A percentile compares a stretch with the other conserved stretches of the same genome.
These are phyloP conservation scores for Ploettnerulaceae sp. DNA, from an alignment of 2,329 filamentous ascomycete genomes.

Conservation along the genomic window DNA sequence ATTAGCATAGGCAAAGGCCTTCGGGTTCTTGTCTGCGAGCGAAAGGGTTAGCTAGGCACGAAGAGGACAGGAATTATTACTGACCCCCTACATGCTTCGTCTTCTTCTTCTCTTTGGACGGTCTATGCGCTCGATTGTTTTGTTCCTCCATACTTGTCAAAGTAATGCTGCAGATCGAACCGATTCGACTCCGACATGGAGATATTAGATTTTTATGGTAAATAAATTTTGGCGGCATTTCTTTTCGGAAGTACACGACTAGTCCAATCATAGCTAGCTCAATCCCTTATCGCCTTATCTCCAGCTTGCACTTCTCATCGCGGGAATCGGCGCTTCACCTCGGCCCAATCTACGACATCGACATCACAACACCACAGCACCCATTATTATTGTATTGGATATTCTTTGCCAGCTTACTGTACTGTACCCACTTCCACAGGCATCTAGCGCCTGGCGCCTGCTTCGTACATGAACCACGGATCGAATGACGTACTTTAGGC, in stretches of 20 bases:
- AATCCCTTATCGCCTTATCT: slow-evolving; percentile 13
- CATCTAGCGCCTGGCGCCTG: not conserved
- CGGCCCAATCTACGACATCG: no score
- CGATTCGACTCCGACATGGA: slow-evolving; percentile 6
- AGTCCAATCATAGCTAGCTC: slow-evolving; percentile 4
- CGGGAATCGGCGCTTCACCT: slow-evolving; percentile 1
- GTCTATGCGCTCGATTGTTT: slow-evolving; percentile 77
- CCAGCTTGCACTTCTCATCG: no score
- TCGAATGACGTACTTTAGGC: slow-evolving; percentile 17
- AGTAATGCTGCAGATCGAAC: not conserved
- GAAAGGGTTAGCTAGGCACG: slow-evolving; percentile 12
- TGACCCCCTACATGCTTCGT: slow-evolving; percentile 65
- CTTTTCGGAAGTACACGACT: slow-evolving; percentile 12
- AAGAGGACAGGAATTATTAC: slow-evolving; percentile 16
- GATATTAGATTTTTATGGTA: slow-evolving; percentile 5
- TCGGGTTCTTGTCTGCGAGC: slow-evolving; percentile 33
- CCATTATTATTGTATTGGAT: slow-evolving; percentile 10
- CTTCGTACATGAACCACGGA: no score
- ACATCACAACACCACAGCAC: no score
- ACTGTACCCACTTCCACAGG: not conserved
- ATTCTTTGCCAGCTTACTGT: not conserved
- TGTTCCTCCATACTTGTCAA: slow-evolving; percentile 66
- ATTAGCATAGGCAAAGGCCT: slow-evolving; percentile 36
- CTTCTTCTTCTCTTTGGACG: slow-evolving; percentile 88
- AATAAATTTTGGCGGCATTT: slow-evolving; percentile 13